phyloP scores from a whole-genome alignment of 441 rosid genomes.

The Arabidopsis hybrid region DNA sequence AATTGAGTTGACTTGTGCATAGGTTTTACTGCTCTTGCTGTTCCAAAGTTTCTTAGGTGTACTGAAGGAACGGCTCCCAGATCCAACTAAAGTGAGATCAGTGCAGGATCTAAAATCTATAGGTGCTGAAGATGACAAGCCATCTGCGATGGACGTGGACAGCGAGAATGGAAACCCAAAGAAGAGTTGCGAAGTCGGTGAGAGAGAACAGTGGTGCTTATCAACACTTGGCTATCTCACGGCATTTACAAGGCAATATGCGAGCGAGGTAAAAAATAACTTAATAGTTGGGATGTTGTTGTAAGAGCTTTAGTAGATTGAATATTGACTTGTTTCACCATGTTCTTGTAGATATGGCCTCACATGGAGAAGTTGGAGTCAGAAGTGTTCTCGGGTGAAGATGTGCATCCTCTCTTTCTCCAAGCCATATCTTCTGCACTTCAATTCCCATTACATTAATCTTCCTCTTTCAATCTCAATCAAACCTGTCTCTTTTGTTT shows the following conservation, averaged over 20 bases:
- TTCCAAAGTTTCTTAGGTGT: conserved; percentile 75
- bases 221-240: conserved; percentile 91
- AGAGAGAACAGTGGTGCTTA: conserved; percentile 95
- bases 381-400: conserved; percentile 63
- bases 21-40: conserved; percentile 77
- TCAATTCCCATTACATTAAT: conserved; percentile 31
- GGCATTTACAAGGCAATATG: conserved; percentile 93
- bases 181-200: conserved; percentile 71
- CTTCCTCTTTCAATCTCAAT: background rate
- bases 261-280: conserved; percentile 75
- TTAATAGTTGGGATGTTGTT: background rate
- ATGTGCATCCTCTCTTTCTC: conserved; percentile 81
- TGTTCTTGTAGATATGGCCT: conserved; percentile 76
- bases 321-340: conserved; percentile 3
- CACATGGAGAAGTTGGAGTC: conserved; percentile 81
- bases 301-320: conserved; percentile 3
- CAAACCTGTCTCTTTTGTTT: conserved; percentile 4
- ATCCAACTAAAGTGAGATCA: conserved; percentile 67
- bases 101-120: conserved; percentile 65
- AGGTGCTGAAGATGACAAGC: conserved; percentile 60
- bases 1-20: conserved; percentile 29
- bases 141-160: conserved; percentile 84
- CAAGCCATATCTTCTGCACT: conserved; percentile 71
- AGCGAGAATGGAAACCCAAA: conserved; percentile 70
- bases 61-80: conserved; percentile 81